Base-by-base conservation (phyloP, 176 grass and related monocot genomes). In the Carex littledalei region DNA sequence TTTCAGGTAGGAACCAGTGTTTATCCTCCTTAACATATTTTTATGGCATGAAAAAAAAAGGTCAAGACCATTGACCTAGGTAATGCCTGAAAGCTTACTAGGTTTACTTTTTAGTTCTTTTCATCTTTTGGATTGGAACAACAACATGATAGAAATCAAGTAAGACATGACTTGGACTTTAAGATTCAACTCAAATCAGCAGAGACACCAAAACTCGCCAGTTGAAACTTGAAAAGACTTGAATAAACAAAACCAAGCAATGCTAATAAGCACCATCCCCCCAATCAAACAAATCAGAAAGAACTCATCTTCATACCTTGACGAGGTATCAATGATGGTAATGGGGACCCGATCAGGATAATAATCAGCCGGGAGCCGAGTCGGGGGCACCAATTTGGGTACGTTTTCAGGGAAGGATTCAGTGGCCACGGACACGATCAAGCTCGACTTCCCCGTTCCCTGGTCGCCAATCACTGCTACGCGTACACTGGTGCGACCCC, bases 261-360 rank as follows among this genome's bases (percentile, higher is more conserved):
- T 20, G 17, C 4, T 60, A 45, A 60, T 18, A 35, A 12, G 31
- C 65, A 58, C 20, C 13, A 15, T 7, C 9, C 81, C 20, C 24
- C 43, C 43, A 89, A 14, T 58, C 32, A 31, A 52, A 16, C 11
- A 22, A 53, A 24, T 31, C 22, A 69, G 45, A 57, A n/a, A 86
- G 45, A 71, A 6, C 0, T 10, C 14, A 16, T 5, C 4, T 55
- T 1, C 63, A 43, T 1, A 99, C 97, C 91, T 89, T 15, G 97
- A 88, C 14, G 93, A 99, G 3, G 91, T 99, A 83, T 94, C 93
- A 67, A 95, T 86, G 91, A 99, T 95, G 86, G 90, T 99, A 92
- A 99, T 91, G 73, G 93, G 97, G 21, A 99, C 96, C 73, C 93
- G 90, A 88, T 99, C 90, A 71, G 90, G 91, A 85, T 94, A 99